Base-by-base conservation (phyloP, 441 rosid species). In the Geranium incanum region DNA sequence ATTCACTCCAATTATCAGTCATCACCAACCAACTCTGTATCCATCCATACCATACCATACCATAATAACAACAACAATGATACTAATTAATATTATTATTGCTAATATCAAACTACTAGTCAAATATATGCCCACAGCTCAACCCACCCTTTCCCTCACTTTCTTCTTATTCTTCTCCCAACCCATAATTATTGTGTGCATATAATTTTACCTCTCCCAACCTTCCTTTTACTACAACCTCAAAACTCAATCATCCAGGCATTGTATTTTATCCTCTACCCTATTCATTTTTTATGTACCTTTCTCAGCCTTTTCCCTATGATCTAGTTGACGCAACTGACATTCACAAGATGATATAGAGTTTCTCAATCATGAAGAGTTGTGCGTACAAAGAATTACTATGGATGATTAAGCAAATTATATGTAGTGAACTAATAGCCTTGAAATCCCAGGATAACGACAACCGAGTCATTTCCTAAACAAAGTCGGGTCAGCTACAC, bases 81-180 rank as follows among this genome's bases (percentile, higher is more conserved):
- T 45, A 7, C 0, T 45, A 7, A 45, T 45, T 45, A 45, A 2
- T 45, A 45, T 45, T 0, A 55, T 2, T 55, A 55, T 55, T 55
- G 16, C 62, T 15, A 15, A 59, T 18, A 59, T 59, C 33, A 55
- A 59, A 59, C 33, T 59, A 7, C 28, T 16, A 18, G 28, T 59
- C 64, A 59, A 59, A 59, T 59, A 18, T 59, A 59, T 59, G 28
- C 12, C 64, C 64, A 59, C 33, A 59, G 23, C 65, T 19, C 65
- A 60, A 60, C 65, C 65, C 21, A 7, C 64, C 28, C 8, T 55
- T 55, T 55, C 16, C 19, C n/a, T 15, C 60, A 11, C 19, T 55
- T 52, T 11, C 55, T 5, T 50, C 59, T 6, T 48, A 13, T 57
- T 57, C 63, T 59, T 18, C 64, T 59, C 19, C 64, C 64, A 18